Percentiles rank a stretch among this genome's conserved stretches.
Evolutionary conservation across 2,329 filamentous ascomycete species (phyloP).

Genomic region (Cucurbitaria berberidis): DNA sequence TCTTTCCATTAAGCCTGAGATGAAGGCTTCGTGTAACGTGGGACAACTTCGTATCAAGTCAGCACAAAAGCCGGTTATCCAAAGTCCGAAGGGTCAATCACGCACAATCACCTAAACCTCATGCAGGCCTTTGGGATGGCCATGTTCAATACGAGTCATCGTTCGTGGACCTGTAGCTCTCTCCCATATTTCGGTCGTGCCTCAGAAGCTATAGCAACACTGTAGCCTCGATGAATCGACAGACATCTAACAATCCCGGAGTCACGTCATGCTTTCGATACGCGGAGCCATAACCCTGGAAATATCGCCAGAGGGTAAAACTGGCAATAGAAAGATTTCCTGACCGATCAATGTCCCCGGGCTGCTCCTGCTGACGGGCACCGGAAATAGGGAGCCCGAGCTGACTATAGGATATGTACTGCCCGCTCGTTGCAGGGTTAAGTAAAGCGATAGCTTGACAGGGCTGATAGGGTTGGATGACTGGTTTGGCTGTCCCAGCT

Average conservation of each 20-base stretch:
- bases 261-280: not conserved
- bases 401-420: not conserved
- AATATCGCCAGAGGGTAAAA: not conserved
- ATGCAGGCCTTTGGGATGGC: not conserved
- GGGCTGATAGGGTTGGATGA: not conserved
- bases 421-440: not conserved
- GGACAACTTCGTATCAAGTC: constrained; percentile 1
- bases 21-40: constrained; percentile 9
- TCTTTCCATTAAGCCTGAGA: constrained; percentile 7
- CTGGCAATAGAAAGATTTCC: not conserved
- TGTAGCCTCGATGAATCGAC: not conserved
- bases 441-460: not conserved
- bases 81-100: not conserved
- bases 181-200: not conserved
- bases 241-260: not conserved
- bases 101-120: not conserved
- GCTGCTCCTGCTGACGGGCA: not conserved
- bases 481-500: not conserved
- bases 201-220: not conserved
- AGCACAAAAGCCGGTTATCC: not conserved
- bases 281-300: not conserved
- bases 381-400: not conserved
- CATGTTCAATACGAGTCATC: not conserved
- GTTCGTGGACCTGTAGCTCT: not conserved
- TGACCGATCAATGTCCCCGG: not conserved